Base-by-base conservation (phyloP, 164 flowering plant species). In the Tetrastigma voinierianum region DNA sequence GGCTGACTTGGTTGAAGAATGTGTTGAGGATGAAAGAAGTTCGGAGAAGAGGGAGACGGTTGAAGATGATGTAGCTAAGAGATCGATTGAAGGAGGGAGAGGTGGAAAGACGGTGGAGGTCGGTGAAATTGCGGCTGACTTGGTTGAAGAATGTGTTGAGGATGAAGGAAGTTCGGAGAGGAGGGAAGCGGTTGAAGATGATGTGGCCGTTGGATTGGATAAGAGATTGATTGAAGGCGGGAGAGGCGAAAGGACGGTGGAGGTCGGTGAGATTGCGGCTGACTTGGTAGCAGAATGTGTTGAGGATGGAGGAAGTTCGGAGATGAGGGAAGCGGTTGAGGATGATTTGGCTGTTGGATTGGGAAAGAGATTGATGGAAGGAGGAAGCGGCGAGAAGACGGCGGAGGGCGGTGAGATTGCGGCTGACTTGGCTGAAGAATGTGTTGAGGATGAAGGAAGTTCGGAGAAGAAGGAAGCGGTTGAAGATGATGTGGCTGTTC, bases 221-320 rank as follows among this genome's bases (percentile, higher is more conserved):
- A 46, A 48, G 45, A 11, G 7, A 14, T 2, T 65, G 1, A 23
- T 17, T 1, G 61, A 69, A 55, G 66, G 23, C 11, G 51, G 47
- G 14, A 1, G 1, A 18, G 40, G 58, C n/a, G 57, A 18, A 32
- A 32, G 1, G 55, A 9, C 16, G 19, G 46, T 18, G 40, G 40
- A 32, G 40, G 40, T 10, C 12, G 20, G 43, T 25, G 51, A 11
- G n/a, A 21, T 21, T 46, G 52, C 10, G 46, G 45, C 43, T 9
- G 48, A 53, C 32, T 16, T 69, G 61, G 14, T 69, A 9, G 72
- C 62, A n/a, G 60, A 48, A 62, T 54, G 53, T 69, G 18, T 20
- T 24, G 66, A 65, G 20, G 46, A 55, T 14, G 40, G 13, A 7
- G 15, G 3, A 3, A n/a, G 10, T 15, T 59, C 9, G 10, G 21